Evolutionary conservation across 2,329 filamentous ascomycete genomes (phyloP), one percentile per base, ranked within the genome.

Genomic region (Xylariaceae sp.): DNA sequence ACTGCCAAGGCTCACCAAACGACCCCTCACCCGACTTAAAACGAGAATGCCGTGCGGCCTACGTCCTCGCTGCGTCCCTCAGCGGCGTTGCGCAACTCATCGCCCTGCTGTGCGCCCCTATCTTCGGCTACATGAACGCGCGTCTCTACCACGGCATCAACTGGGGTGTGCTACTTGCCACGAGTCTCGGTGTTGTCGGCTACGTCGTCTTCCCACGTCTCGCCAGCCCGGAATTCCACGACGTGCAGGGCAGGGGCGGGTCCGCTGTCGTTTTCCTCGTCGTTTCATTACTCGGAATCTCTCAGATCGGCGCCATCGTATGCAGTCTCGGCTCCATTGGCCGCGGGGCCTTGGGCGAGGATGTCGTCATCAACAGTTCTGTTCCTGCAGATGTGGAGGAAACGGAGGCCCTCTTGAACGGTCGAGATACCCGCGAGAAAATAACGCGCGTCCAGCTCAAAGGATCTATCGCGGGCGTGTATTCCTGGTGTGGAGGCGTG

Each of bases 301-400:
- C 90, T 68, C 94, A 99, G 74, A 97, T 99, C 62, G 94, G 93
- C 1, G 89, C 92, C 9, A 97, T 99, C 60, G 94, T 99, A 0
- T 97, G 92, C 76, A 96, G 90, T 64, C 82, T 99, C n/a, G 92
- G 90, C 0, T 85, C 94, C 0, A 81, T 99, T 2, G 91, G 91
- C 44, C 85, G 86, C 13, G 92, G 92, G 3, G 88, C 97, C 18
- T 78, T 95, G 18, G 76, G 78, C 4, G 77, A 75, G 1, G 80
- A 82, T 51, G 65, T 77, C 3, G 70, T 69, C 15, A 58, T 58
- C 15, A 57, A 57, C 10, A 37, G 58, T 2, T 17, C 52, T 15
- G 13, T 18, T 13, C 47, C 53, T 17, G 18, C 63, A 66, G 42
- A 57, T 7, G 37, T 42, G 58, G 10, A 62, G 47, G 23, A 55